Evolutionary conservation across 2,329 filamentous ascomycete genomes (phyloP), one percentile per base, ranked within the genome.

Genomic region (Apiospora pterosperma): DNA sequence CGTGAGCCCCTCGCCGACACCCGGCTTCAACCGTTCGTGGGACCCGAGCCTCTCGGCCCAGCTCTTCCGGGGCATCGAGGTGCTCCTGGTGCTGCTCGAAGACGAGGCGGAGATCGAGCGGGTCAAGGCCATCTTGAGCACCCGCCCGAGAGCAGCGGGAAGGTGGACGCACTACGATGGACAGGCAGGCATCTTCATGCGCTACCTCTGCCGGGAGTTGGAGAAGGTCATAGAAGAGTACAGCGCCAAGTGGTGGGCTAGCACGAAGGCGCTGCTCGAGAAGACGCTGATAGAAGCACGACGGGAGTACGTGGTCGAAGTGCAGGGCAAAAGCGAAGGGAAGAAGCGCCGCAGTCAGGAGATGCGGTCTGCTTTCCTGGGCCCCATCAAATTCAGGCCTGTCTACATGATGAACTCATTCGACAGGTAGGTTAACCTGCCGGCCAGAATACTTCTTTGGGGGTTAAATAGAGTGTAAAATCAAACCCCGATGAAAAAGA

Each of bases 181-280:
- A 23, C 59, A 61, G 28, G 59, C 59, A 4, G 4, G 36, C 2
- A 41, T 41, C 59, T 41, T 61, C 36, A 38, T 61, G 59, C 36
- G 59, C 59, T 61, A 41, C 36, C 59, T 61, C 59, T 31, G 59
- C 59, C 59, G 59, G 36, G 59, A 61, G 8, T 31, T 61, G 5
- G 59, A 61, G 23, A 41, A 38, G 36, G 36, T 61, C 59, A 7
- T 61, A 21, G 23, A 31, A 23, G 23, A 39, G 12, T 39, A n/a
- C 14, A 41, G 59, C 14, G 59, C 36, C 31, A 41, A 41, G 36
- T 41, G 36, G 36, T 61, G 59, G 59, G 39, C 39, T 14, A 21
- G 36, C 36, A 61, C 28, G 23, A 61, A 61, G 28, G 28, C 39
- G 23, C 21, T 28, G 59, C 59, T 61, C 25, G 59, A 61, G 36